Base-by-base conservation (phyloP, 495 filamentous ascomycete genomes). In the Podospora pseudopauciseta region DNA sequence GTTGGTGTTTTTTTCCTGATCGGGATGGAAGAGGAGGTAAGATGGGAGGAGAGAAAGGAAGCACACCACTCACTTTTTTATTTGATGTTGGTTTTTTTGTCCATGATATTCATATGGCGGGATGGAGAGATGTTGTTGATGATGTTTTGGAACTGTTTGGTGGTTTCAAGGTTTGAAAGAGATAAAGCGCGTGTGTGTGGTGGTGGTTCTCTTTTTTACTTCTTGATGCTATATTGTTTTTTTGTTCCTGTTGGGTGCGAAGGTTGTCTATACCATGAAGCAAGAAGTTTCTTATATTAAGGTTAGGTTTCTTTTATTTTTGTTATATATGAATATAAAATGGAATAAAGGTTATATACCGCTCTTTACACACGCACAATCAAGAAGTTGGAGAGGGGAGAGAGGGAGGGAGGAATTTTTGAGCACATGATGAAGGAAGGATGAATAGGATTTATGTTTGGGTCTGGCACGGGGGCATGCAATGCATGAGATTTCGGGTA, bases 301-400 rank as follows among this genome's bases (percentile, higher is more conserved):
- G 20, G 6, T 58, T 13, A 56, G 11, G 20, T 2, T 58, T 20
- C 7, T 58, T 58, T 57, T 23, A 0, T 57, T 58, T 26, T 58
- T 58, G 56, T 58, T 58, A 58, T 58, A 58, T 58, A 58, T 58
- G 23, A 20, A 58, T 58, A 58, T 58, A 58, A 20, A 58, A 58
- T 58, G n/a, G 4, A 20, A 58, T 9, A 20, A 23, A 23, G 23
- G 5, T 58, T 58, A 27, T 26, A 58, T 58, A 58, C 39, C 39
- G 15, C 39, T 49, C 9, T 16, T 49, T 49, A 49, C 30, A 49
- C 39, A 49, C 32, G 1, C 20, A 23, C 20, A 39, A 39, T 39
- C 4, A 39, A 39, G 34, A 39, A 39, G 34, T 39, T 4, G 34
- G 34, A 5, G 11, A 39, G 5, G 34, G 2, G 39, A 49, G 2